These are phyloP conservation scores for Aureobasidium mangrovei DNA, from an alignment of 2,329 filamentous ascomycete species.

Conservation along the genomic window DNA sequence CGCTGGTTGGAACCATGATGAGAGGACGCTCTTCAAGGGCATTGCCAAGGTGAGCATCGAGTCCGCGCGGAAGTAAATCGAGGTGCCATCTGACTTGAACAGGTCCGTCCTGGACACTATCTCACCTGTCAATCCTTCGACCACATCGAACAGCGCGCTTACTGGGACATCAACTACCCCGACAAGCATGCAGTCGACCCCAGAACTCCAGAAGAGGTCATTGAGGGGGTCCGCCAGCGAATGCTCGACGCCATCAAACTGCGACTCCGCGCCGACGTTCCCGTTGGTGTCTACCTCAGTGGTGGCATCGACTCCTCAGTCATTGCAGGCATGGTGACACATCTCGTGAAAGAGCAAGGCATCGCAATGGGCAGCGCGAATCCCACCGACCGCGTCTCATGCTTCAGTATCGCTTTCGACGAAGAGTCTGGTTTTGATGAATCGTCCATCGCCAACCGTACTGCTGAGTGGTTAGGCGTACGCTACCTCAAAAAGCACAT, in stretches of 20 bases:
- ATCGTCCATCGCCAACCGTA: constrained; percentile 40
- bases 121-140: constrained; percentile 33
- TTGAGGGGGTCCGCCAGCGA: constrained; percentile 40
- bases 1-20: constrained; percentile 36
- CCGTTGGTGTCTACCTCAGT: constrained; percentile 48
- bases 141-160: constrained; percentile 34
- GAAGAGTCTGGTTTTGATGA: constrained; percentile 43
- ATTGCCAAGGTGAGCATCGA: constrained; percentile 33
- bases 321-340: constrained; percentile 47
- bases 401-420: constrained; percentile 48
- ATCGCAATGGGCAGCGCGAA: constrained; percentile 39
- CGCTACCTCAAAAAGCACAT: constrained; percentile 36
- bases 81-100: constrained; percentile 11
- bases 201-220: constrained; percentile 43
- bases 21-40: constrained; percentile 42
- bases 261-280: constrained; percentile 49
- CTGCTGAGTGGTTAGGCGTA: constrained; percentile 41
- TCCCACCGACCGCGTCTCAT: constrained; percentile 32
- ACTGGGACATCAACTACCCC: constrained; percentile 47
- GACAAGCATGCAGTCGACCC: constrained; percentile 40
- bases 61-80: background rate
- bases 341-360: constrained; percentile 42
- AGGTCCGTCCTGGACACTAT: constrained; percentile 39
- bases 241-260: constrained; percentile 46
- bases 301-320: constrained; percentile 52